These are phyloP conservation scores for Botrytis elliptica DNA, from an alignment of 2,329 filamentous ascomycete genomes.

Conservation along the genomic window DNA sequence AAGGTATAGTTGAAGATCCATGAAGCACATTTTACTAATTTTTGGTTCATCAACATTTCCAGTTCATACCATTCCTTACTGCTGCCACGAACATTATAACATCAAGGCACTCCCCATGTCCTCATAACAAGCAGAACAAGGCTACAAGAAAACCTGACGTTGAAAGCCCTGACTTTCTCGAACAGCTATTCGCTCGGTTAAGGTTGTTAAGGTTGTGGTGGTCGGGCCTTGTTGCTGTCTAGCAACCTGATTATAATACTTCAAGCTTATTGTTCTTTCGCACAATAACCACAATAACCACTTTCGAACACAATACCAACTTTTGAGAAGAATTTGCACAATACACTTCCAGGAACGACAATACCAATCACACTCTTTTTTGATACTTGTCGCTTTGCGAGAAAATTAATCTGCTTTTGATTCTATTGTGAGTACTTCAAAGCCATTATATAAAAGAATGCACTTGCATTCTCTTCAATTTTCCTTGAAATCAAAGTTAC, in stretches of 20 bases:
- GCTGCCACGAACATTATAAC: not conserved
- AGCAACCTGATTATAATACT: slow-evolving; percentile 1
- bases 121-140: not conserved
- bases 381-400: slow-evolving; percentile 9
- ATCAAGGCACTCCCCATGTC: not conserved
- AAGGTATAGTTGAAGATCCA: not conserved
- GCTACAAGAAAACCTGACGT: not conserved
- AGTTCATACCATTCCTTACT: not conserved
- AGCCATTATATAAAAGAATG: not conserved
- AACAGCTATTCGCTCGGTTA: slow-evolving; percentile 4
- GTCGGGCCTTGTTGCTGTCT: slow-evolving; percentile 6
- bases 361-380: not conserved
- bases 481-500: not conserved
- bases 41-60: not conserved
- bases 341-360: not conserved
- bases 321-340: not conserved
- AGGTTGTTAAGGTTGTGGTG: not conserved
- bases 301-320: slow-evolving; percentile 2
- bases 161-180: slow-evolving; percentile 2
- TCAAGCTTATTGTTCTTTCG: slow-evolving; percentile 3
- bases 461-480: not conserved
- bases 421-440: slow-evolving; percentile 11
- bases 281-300: slow-evolving; percentile 20
- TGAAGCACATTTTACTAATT: not conserved
- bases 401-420: slow-evolving; percentile 7